Base-by-base conservation (phyloP, 78 protist genomes). In the Dictyostelium discoideum region DNA sequence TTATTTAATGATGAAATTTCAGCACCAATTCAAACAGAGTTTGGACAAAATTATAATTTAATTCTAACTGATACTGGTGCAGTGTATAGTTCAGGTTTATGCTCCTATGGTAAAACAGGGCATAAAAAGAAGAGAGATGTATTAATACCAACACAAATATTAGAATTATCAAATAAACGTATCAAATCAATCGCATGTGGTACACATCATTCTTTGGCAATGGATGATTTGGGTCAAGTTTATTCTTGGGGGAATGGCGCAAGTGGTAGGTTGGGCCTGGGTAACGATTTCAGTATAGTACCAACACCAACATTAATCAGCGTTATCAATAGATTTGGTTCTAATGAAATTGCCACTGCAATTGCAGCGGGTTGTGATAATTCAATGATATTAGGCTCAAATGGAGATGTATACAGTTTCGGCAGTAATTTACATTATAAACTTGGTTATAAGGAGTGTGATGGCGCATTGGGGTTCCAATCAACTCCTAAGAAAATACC, bases 51-150 rank as follows among this genome's bases (percentile, higher is more conserved):
- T 26, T 90, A 82, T 82, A 46, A 57, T 13, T 24, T 90, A 80
- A 37, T 48, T n/a, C n/a, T 90, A 39, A 90, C 88, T 0, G 95
- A 90, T 82, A 90, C 95, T 11, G 95, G 95, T 11, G 2, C 26
- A 10, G 83, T 90, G 0, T 90, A 90, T 54, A 72, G 85, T 54
- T 88, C 76, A 2, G 93, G 93, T 3, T 20, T 87, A n/a, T 87
- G 86, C 22, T 32, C 63, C 3, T 87, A 87, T 79, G 93, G 87
- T 60, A 84, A 85, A 42, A 24, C 76, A 0, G 95, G 95, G 2
- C 95, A 82, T 4, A 3, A 20, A 6, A 72, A 54, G 50, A 90
- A 90, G 29, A 67, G 44, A 5, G 95, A 90, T 73, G 13, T 67
- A 26, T 6, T 65, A 32, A 67, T 82, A 24, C 95, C 95, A 80